phyloP scores from a whole-genome alignment of 2,329 filamentous ascomycete genomes.

The Diaporthe velutina region DNA sequence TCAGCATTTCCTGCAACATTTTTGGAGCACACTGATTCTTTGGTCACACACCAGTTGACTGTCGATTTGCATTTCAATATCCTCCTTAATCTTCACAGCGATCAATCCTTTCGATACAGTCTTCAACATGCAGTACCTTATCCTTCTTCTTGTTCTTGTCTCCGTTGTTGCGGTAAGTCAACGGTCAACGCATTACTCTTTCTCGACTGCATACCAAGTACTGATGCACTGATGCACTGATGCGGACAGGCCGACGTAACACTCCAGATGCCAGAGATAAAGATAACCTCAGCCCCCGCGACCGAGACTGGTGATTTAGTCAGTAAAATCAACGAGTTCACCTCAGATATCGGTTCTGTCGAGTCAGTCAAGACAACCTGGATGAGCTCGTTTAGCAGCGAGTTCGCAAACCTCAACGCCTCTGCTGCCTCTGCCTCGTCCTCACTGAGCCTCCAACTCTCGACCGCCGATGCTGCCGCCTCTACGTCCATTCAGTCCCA shows the following conservation, averaged over 20 bases:
- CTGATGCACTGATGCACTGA: not conserved
- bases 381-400: not conserved
- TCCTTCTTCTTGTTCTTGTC: not conserved
- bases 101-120: no score
- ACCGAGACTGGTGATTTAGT: not conserved
- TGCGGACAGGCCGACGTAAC: not conserved
- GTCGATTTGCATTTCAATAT: not conserved
- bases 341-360: not conserved
- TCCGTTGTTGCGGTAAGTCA: not conserved
- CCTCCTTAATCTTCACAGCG: accelerated
- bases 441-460: not conserved
- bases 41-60: not conserved
- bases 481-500: not conserved
- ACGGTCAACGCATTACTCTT: not conserved
- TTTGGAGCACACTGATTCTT: not conserved
- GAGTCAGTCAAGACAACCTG: not conserved
- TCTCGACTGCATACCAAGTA: no score
- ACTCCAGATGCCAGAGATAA: not conserved
- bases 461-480: constrained; percentile 12
- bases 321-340: not conserved
- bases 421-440: not conserved
- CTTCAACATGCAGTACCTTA: not conserved
- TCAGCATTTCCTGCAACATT: not conserved
- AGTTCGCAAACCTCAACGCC: not conserved
- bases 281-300: not conserved